These are phyloP conservation scores for Flaveria ramosissima DNA, from an alignment of 129 eudicot genomes.

Conservation along the genomic window DNA sequence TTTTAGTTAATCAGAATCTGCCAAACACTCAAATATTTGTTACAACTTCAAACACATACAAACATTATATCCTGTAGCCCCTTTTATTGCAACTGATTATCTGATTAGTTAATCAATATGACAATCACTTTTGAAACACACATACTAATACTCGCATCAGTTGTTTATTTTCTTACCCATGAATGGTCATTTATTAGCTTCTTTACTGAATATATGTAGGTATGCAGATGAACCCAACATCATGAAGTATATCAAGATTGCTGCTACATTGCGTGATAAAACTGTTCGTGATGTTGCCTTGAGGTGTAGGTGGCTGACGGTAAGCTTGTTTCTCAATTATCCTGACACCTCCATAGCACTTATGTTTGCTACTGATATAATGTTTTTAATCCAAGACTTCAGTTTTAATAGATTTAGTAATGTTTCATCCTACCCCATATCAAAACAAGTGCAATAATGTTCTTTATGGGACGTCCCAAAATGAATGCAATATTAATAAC, in stretches of 20 bases:
- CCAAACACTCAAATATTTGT: background rate
- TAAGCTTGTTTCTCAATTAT: constrained; percentile 41
- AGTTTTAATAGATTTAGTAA: constrained; percentile 8
- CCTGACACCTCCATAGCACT: background rate
- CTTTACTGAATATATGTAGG: constrained; percentile 34
- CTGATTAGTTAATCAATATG: background rate
- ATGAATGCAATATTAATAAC: background rate
- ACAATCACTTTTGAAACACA: background rate
- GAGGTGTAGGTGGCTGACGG: constrained; percentile 92
- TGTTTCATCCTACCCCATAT: background rate
- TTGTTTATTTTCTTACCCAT: background rate
- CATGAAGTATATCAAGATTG: constrained; percentile 78
- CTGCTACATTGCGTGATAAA: constrained; percentile 80
- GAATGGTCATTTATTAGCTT: constrained; percentile 9
- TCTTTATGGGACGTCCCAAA: background rate
- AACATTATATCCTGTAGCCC: background rate
- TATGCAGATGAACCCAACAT: constrained; percentile 74
- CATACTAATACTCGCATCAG: background rate
- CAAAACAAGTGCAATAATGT: constrained; percentile 10
- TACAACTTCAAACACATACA: background rate
- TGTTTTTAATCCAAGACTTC: constrained; percentile 1
- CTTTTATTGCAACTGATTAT: background rate
- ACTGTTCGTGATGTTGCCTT: constrained; percentile 97
- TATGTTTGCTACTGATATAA: background rate
- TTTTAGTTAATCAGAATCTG: background rate